These are phyloP conservation scores for Malus hybrid DNA, from an alignment of 331 rosid species.

Conservation along the genomic window DNA sequence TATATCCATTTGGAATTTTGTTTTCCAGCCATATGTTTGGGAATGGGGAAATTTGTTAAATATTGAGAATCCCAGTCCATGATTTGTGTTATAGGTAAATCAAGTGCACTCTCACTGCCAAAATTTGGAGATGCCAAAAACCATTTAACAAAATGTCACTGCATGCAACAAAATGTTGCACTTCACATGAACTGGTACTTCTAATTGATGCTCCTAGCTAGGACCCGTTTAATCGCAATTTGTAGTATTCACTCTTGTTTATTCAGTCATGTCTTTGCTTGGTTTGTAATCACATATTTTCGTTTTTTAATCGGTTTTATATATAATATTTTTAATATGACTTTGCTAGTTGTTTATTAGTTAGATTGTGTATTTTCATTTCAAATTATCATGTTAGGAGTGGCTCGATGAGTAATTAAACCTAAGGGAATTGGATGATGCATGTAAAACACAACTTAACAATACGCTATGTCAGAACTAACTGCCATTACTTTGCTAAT, in stretches of 20 bases:
- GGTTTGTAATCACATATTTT: neutral
- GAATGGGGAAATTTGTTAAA: neutral
- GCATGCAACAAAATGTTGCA: neutral
- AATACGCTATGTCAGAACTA: too few relatives aligned
- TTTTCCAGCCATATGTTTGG: too few relatives aligned
- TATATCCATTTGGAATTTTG: too few relatives aligned
- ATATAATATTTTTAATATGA: neutral
- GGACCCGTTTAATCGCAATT: neutral
- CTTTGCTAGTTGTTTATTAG: neutral
- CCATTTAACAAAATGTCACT: neutral
- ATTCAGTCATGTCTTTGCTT: neutral
- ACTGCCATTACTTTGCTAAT: too few relatives aligned
- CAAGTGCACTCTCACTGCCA: neutral
- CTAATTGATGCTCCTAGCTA: neutral
- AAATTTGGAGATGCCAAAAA: conserved; percentile 3
- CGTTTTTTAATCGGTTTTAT: neutral
- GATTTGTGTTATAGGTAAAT: neutral
- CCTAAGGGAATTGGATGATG: too few relatives aligned
- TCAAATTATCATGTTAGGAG: neutral
- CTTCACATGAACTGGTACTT: neutral
- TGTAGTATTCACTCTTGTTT: neutral
- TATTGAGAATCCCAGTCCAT: conserved; percentile 4
- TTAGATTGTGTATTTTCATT: too few relatives aligned
- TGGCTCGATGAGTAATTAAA: too few relatives aligned
- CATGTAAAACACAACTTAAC: too few relatives aligned